Percentiles rank a stretch among this genome's conserved stretches.
Evolutionary conservation across 2,329 filamentous ascomycete genomes (phyloP).

Genomic region (Cladosporium halotolerans): DNA sequence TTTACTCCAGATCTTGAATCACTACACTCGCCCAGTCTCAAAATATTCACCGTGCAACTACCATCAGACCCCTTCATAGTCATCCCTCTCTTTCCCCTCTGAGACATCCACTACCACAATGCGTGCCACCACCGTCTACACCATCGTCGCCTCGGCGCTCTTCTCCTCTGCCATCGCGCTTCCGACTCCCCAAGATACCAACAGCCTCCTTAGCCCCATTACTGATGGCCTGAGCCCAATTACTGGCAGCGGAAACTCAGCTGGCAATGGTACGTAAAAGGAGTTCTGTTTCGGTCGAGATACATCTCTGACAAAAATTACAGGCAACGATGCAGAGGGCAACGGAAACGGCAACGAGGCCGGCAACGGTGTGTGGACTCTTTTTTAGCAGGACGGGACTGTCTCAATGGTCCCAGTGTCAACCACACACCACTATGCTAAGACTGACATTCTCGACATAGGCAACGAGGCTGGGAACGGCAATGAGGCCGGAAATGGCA

Average conservation of each 20-base stretch:
- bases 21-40: too few relatives aligned
- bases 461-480: background rate
- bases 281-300: background rate
- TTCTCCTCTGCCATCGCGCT: background rate
- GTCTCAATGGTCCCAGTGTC: background rate
- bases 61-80: too few relatives aligned
- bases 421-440: background rate
- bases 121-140: too few relatives aligned
- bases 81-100: too few relatives aligned
- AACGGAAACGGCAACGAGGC: background rate
- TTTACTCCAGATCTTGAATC: too few relatives aligned
- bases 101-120: too few relatives aligned
- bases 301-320: background rate
- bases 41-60: too few relatives aligned
- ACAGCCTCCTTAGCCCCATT: background rate
- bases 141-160: background rate
- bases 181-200: background rate
- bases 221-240: background rate
- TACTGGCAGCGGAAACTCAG: background rate
- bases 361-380: background rate
- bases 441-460: background rate
- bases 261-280: background rate
- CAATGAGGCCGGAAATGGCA: background rate
- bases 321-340: background rate
- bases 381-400: background rate